Evolutionary conservation across 2,329 filamentous ascomycete genomes (phyloP).

Genomic region (Fusarium continuum): DNA sequence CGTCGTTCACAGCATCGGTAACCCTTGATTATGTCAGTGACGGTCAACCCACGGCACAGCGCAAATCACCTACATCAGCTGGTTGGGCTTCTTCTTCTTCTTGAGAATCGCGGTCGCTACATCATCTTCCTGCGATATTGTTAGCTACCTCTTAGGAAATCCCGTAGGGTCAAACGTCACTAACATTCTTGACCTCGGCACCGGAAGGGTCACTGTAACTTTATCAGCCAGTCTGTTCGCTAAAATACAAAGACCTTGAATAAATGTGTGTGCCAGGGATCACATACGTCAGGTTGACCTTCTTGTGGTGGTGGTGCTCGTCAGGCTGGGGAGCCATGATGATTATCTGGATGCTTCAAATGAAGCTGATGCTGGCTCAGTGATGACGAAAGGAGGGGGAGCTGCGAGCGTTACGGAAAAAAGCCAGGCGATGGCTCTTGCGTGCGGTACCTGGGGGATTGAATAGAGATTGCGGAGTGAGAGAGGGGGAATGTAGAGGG

Average conservation of each 20-base stretch:
- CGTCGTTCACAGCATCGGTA: slow-evolving; percentile 98
- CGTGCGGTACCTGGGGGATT: slow-evolving; percentile 7
- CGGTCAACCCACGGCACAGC: slow-evolving; percentile 6
- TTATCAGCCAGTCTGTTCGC: slow-evolving; percentile 49
- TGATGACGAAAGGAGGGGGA: slow-evolving; percentile 40
- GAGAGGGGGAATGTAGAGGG: background rate
- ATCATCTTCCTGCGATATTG: slow-evolving; percentile 76
- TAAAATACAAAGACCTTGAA: background rate
- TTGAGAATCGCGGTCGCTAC: slow-evolving; percentile 96
- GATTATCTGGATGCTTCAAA: slow-evolving; percentile 47
- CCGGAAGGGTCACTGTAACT: slow-evolving; percentile 82
- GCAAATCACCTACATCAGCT: slow-evolving; percentile 78
- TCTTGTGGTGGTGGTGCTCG: slow-evolving; percentile 70
- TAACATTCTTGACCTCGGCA: slow-evolving; percentile 84
- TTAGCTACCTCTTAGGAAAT: slow-evolving; percentile 47
- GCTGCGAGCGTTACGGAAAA: slow-evolving; percentile 27
- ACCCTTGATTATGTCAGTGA: slow-evolving; percentile 68
- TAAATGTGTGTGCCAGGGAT: background rate
- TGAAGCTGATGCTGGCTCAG: slow-evolving; percentile 41
- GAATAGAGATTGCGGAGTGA: slow-evolving; percentile 7
- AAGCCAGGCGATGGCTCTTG: slow-evolving; percentile 36
- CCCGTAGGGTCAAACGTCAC: slow-evolving; percentile 46
- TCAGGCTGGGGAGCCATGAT: slow-evolving; percentile 76
- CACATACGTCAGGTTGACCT: slow-evolving; percentile 82
- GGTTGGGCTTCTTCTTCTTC: slow-evolving; percentile 99